phyloP scores from a whole-genome alignment of 345 rosid species.

The Populus deltoides region DNA sequence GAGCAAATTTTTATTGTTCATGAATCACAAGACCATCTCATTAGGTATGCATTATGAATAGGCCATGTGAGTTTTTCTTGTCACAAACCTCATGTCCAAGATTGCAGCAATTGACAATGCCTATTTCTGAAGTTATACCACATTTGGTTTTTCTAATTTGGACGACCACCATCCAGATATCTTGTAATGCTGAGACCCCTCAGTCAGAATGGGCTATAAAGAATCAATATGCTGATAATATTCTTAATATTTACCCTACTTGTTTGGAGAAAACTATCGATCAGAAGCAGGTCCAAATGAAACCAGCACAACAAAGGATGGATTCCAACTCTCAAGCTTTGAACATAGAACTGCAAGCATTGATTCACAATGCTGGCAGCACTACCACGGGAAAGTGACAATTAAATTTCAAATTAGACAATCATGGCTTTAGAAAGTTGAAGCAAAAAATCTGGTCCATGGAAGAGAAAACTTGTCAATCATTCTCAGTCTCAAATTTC shows the following conservation, averaged over 20 bases:
- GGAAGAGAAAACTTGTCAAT: neutral
- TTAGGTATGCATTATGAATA: neutral
- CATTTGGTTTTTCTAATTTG: neutral
- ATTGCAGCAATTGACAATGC: neutral
- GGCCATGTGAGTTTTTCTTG: too few relatives aligned
- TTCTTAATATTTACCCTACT: neutral
- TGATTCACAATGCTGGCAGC: neutral
- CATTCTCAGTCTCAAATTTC: neutral
- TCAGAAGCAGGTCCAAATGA: neutral
- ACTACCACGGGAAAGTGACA: neutral
- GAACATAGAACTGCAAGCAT: neutral
- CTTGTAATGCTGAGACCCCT: neutral
- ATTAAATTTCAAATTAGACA: neutral
- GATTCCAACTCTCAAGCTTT: neutral
- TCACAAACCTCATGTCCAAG: neutral
- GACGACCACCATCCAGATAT: neutral
- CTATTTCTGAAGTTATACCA: neutral
- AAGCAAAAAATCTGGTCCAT: neutral
- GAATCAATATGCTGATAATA: neutral
- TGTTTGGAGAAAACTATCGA: neutral
- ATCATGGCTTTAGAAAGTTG: neutral
- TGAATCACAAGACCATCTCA: too few relatives aligned
- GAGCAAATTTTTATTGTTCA: too few relatives aligned
- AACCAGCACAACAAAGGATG: too few relatives aligned
- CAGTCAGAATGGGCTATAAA: neutral